Conservation (phyloP, 345 rosid genomes). For the Psidium guajava region DNA sequence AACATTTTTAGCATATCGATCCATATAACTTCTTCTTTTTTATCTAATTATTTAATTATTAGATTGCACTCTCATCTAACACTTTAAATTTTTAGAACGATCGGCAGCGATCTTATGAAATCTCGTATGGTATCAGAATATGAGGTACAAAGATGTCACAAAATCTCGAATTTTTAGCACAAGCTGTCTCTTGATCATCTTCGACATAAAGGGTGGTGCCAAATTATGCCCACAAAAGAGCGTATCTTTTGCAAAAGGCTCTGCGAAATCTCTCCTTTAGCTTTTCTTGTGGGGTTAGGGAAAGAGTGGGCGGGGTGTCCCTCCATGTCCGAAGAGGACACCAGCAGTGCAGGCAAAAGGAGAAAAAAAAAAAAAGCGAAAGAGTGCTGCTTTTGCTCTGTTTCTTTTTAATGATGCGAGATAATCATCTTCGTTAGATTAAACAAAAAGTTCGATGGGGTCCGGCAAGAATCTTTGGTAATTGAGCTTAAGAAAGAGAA, state of each 20-base stretch:
- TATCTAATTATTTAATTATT: not conserved
- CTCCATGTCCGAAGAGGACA: not conserved
- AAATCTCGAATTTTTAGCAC: not conserved
- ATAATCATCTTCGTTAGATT: not conserved
- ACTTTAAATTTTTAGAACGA: accelerated
- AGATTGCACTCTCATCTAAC: not conserved
- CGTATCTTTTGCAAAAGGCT: not conserved
- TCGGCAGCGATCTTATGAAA: accelerated
- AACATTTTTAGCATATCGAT: not conserved
- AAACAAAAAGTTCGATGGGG: not conserved
- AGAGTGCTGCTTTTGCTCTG: not conserved
- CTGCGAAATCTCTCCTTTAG: not conserved
- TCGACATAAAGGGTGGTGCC: not conserved
- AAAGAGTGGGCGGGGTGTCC: not conserved
- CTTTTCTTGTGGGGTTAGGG: not conserved
- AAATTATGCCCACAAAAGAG: not conserved
- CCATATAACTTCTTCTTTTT: not conserved
- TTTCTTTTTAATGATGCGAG: not conserved
- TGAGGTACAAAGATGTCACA: accelerated
- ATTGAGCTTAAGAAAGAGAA: constrained; percentile 6
- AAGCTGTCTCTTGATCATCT: not conserved
- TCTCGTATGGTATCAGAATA: too few relatives aligned
- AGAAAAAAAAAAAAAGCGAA: not conserved
- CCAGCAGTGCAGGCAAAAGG: not conserved
- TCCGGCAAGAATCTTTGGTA: constrained; percentile 14